A percentile compares a stretch with the other conserved stretches of the same genome.
Evolutionary conservation across 768 basidiomycete species (phyloP).

Genomic region (Paxillus rubicundulus): DNA sequence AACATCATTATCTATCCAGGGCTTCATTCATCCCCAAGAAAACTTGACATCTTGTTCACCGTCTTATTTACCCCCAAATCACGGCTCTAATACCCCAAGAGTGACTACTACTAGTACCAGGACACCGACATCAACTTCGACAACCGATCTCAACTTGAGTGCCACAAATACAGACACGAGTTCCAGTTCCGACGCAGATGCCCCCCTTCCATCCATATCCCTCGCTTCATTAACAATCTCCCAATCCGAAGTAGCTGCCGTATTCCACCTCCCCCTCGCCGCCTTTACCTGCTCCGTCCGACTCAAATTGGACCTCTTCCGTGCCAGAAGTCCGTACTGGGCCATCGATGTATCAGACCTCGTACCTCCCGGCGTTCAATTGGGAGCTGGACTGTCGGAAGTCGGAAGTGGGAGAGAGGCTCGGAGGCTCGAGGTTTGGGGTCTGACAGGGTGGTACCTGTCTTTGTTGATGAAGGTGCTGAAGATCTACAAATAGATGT

Average conservation of each 20-base stretch:
- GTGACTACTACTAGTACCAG: background rate
- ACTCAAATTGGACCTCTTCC: constrained; percentile 53
- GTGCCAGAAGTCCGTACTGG: constrained; percentile 54
- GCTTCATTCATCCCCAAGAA: constrained; percentile 37
- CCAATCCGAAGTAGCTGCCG: constrained; percentile 60
- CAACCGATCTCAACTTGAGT: background rate
- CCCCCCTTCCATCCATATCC: constrained; percentile 59
- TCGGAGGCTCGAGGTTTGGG: constrained; percentile 73
- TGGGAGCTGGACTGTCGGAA: constrained; percentile 38
- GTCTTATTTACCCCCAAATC: constrained; percentile 14
- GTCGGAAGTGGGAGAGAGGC: constrained; percentile 42
- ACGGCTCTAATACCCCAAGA: background rate
- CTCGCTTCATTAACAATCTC: constrained; percentile 52
- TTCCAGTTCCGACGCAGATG: constrained; percentile 23
- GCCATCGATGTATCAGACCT: constrained; percentile 68
- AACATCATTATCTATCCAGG: constrained; percentile 23
- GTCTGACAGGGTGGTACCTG: constrained; percentile 82
- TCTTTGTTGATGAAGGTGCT: constrained; percentile 57
- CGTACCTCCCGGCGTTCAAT: constrained; percentile 24
- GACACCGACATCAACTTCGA: background rate
- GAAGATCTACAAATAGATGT: constrained; percentile 41
- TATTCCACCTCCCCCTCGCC: constrained; percentile 69
- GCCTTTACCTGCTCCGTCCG: constrained; percentile 47
- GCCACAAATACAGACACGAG: background rate
- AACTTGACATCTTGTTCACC: background rate